These are phyloP conservation scores for Cicer bijugum DNA, from an alignment of 306 rosid genomes.

Conservation along the genomic window DNA sequence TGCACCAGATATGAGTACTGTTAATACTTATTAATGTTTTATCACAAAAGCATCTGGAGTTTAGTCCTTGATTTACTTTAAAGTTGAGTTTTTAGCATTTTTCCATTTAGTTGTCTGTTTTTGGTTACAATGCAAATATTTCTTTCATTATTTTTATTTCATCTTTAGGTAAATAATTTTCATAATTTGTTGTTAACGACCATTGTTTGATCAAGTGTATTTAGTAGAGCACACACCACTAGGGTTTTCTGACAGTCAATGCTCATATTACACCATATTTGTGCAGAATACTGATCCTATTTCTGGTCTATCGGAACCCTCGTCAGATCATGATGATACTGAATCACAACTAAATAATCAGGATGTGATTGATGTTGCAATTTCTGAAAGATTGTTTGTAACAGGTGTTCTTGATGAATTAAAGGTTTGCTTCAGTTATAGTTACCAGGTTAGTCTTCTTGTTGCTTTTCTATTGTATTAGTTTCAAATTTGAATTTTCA, in stretches of 20 bases:
- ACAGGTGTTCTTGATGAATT: conserved; percentile 96
- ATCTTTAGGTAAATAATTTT: neutral
- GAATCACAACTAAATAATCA: conserved; percentile 60
- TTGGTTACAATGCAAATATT: conserved; percentile 11
- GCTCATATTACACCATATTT: conserved; percentile 32
- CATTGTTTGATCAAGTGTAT: conserved; percentile 17
- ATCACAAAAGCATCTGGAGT: neutral
- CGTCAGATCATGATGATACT: conserved; percentile 76
- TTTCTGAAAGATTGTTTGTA: conserved; percentile 70
- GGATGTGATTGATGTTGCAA: conserved; percentile 47
- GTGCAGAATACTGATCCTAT: conserved; percentile 83
- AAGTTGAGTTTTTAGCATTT: neutral
- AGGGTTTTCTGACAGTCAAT: conserved; percentile 16
- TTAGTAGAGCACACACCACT: conserved; percentile 13
- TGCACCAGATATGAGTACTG: neutral
- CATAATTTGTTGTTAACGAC: conserved; percentile 15
- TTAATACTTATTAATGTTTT: neutral
- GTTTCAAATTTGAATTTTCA: conserved; percentile 39
- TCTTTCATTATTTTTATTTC: neutral
- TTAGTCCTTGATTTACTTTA: conserved; percentile 13
- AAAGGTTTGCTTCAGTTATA: conserved; percentile 79
- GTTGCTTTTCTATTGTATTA: conserved; percentile 31
- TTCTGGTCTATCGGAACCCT: conserved; percentile 76
- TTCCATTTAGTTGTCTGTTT: conserved; percentile 10
- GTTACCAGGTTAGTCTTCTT: conserved; percentile 67